Base-by-base conservation (phyloP, 805 yeast species). In the Starmerella apicola region DNA sequence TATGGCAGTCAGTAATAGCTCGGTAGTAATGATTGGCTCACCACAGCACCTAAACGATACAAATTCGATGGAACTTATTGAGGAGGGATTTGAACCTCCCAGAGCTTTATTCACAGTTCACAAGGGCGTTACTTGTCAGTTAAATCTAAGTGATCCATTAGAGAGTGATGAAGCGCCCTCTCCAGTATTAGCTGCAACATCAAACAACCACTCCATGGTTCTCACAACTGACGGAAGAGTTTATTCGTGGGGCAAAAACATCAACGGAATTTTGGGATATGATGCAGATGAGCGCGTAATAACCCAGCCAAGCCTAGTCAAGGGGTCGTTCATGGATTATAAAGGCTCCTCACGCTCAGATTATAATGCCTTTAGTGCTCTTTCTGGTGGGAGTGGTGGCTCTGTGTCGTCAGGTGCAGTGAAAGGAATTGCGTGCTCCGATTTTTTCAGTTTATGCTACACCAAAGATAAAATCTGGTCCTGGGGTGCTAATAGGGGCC, bases 401-500 rank as follows among this genome's bases (percentile, higher is more conserved):
- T 6, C 7, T 8, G 7, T 13, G 8, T 8, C 17, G 8, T 6
- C 15, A 12, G 17, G 17, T 12, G 17, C 15, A 10, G 17, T 27
- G 15, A 6, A 6, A 10, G 49, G 44, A 12, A 46, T 41, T 10
- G 38, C 39, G 8, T 46, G 50, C 38, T 38, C 41, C 21, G 50
- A 46, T 16, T 38, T 38, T 24, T 34, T 31, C 44, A 38, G 44
- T 13, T 16, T 23, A 4, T 41, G 42, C 25, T 41, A 38, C 34
- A 28, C 49, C 5, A 30, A 40, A 5, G 31, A 34, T 3, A 38
- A 37, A 17, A 29, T 51, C 5, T 52, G 44, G 39, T 36, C 41
- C 18, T 52, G 56, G 56, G 56, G 56, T 17, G 41, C 37, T 3
- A 50, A 52, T 30, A 35, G 42, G 2, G 56, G 55, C 25, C 55